These are phyloP conservation scores for Tardiomyces digboiensis DNA, from an alignment of 1,139 yeast genomes.

Conservation along the genomic window DNA sequence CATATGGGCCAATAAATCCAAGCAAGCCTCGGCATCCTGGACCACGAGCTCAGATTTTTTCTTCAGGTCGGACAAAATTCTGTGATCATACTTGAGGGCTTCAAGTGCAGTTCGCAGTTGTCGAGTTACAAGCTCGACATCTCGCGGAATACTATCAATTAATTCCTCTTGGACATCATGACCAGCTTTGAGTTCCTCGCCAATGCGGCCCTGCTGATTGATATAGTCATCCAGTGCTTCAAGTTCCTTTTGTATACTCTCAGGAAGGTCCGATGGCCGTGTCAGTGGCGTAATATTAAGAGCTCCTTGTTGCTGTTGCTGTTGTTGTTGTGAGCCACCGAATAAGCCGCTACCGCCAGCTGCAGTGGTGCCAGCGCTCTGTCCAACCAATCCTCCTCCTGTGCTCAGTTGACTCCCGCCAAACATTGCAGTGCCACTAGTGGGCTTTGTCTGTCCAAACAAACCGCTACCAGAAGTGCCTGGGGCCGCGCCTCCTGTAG, in stretches of 20 bases:
- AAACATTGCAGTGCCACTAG: conserved; percentile 18
- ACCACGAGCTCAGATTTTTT: conserved; percentile 33
- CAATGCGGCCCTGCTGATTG: conserved; percentile 70
- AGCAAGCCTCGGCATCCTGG: conserved; percentile 54
- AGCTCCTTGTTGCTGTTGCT: conserved; percentile 30
- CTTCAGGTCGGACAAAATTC: conserved; percentile 38
- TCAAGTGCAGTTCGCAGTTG: conserved; percentile 57
- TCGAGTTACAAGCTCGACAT: conserved; percentile 60
- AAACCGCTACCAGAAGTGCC: conserved; percentile 13
- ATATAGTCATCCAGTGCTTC: conserved; percentile 80
- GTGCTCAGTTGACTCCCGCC: conserved; percentile 18
- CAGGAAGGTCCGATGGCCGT: conserved; percentile 78
- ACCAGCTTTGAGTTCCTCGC: conserved; percentile 66
- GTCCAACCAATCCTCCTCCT: conserved; percentile 2
- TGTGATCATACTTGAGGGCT: conserved; percentile 58
- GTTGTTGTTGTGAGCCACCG: conserved; percentile 21
- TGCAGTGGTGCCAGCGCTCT: conserved; percentile 3
- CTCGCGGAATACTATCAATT: conserved; percentile 76
- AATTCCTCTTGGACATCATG: conserved; percentile 56
- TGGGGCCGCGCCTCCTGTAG: conserved; percentile 6
- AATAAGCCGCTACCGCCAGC: conserved; percentile 4
- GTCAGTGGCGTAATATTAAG: conserved; percentile 71
- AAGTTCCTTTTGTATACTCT: conserved; percentile 60
- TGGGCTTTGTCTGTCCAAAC: conserved; percentile 7
- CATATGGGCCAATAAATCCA: conserved; percentile 56